Evolutionary conservation across 805 yeast genomes (phyloP).

Genomic region (Ogataea populi-albae): DNA sequence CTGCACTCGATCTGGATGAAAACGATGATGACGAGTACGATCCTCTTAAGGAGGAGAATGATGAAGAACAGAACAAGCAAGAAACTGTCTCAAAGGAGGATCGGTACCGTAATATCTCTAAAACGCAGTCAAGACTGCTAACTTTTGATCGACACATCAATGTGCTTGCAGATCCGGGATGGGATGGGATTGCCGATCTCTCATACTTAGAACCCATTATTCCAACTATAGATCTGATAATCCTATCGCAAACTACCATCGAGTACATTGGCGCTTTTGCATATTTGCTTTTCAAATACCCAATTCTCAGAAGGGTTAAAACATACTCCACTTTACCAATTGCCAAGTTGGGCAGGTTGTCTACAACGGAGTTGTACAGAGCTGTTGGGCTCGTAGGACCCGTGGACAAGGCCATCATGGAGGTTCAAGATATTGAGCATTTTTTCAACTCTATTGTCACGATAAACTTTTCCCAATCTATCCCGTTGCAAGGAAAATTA

Average conservation of each 20-base stretch:
- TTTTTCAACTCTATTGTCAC: slow-evolving; percentile 69
- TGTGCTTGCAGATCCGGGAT: slow-evolving; percentile 69
- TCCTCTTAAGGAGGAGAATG: slow-evolving; percentile 12
- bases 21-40: slow-evolving; percentile 16
- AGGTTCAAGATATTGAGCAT: slow-evolving; percentile 71
- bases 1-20: slow-evolving; percentile 9
- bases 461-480: slow-evolving; percentile 77
- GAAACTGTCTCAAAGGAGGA: not conserved
- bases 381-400: slow-evolving; percentile 77
- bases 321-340: slow-evolving; percentile 91
- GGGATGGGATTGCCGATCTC: slow-evolving; percentile 55
- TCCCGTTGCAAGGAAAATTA: slow-evolving; percentile 54
- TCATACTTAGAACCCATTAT: slow-evolving; percentile 42
- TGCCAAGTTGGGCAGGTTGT: slow-evolving; percentile 76
- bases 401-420: slow-evolving; percentile 50
- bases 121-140: slow-evolving; percentile 38
- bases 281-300: slow-evolving; percentile 55
- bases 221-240: slow-evolving; percentile 57
- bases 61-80: slow-evolving; percentile 8
- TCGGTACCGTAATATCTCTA: slow-evolving; percentile 6
- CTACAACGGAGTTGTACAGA: slow-evolving; percentile 81
- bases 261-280: slow-evolving; percentile 80
- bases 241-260: slow-evolving; percentile 84
- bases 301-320: slow-evolving; percentile 61
- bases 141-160: slow-evolving; percentile 54